Evolutionary conservation across 345 rosid genomes (phyloP), one percentile per base, ranked within the genome.

Genomic region (Ailanthus altissimus): DNA sequence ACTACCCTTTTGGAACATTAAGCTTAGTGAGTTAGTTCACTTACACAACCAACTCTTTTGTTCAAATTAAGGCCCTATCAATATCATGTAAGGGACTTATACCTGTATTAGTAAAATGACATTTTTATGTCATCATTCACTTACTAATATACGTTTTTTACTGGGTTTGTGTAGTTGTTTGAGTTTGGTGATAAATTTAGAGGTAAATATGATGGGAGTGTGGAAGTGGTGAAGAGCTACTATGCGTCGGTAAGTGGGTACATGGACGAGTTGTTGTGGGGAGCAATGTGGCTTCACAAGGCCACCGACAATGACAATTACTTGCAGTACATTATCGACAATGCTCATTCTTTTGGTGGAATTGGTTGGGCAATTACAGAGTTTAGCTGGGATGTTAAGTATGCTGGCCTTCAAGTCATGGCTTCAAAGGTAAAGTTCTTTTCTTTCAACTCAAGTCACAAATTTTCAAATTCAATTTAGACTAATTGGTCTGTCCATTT

Each of bases 361-460:
- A 84, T 86, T 81, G 89, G 91, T 50, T 96, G 98, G 98, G 90
- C 98, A 80, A 92, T 96, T 53, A 80, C 96, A 0, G 98, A 96
- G 79, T 96, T 96, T 82, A 96, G 99, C 80, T 96, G 99, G 99
- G 99, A 96, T 84, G 98, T 96, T 21, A 96, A 96, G 83, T 93
- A 85, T 62, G 93, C 97, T 62, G 99, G 94, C 11, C 74, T 96
- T 78, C 99, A 95, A 68, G 66, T 93, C 60, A 78, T 90, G 47
- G 93, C 94, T 53, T 89, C 98, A n/a, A 88, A 87, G 99, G 98
- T 93, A 81, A 78, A 9, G 36, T 38, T 5, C 11, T 21, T 8
- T 21, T 18, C 32, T 67, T 43, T 66, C 57, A 53, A 51, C 21
- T 49, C 51, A 9, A 14, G 5, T 49, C 25, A n/a, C 43, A 26